These are phyloP conservation scores for Lumnitzera racemosa DNA, from an alignment of 345 rosid species.

Conservation along the genomic window DNA sequence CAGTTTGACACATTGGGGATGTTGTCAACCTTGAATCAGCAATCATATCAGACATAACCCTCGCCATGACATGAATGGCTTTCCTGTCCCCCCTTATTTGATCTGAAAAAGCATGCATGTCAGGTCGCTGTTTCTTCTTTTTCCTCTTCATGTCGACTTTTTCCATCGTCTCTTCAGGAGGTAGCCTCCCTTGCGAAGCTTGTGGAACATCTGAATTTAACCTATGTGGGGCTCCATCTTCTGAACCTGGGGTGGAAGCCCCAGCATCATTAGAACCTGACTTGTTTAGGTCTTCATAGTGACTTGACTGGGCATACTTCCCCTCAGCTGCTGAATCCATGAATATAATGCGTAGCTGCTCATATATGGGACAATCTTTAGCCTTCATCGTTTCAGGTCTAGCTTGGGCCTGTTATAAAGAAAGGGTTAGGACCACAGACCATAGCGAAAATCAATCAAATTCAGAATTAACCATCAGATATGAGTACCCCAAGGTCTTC, in stretches of 20 bases:
- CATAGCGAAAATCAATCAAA: neutral
- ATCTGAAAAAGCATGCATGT: slow-evolving; percentile 16
- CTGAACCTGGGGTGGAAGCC: slow-evolving; percentile 16
- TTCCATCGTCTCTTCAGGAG: slow-evolving; percentile 15
- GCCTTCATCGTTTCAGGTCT: slow-evolving; percentile 45
- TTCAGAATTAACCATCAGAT: slow-evolving; percentile 1
- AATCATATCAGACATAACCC: slow-evolving; percentile 57
- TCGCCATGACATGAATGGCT: slow-evolving; percentile 37
- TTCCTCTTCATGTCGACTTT: slow-evolving; percentile 22
- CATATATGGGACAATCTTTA: slow-evolving; percentile 69
- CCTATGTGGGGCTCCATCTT: slow-evolving; percentile 25
- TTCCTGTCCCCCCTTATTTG: slow-evolving; percentile 31
- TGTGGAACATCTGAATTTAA: slow-evolving; percentile 8
- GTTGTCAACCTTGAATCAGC: slow-evolving; percentile 36
- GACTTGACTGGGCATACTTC: slow-evolving; percentile 85
- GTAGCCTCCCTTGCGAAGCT: slow-evolving; percentile 9
- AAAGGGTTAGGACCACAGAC: neutral
- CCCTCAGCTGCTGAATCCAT: slow-evolving; percentile 57
- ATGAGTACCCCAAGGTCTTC: slow-evolving; percentile 55
- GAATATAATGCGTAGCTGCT: slow-evolving; percentile 66
- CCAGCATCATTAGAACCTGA: slow-evolving; percentile 23
- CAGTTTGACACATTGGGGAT: slow-evolving; percentile 9
- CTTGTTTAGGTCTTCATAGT: slow-evolving; percentile 65
- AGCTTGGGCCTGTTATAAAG: slow-evolving; percentile 38
- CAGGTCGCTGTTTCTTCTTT: slow-evolving; percentile 44